phyloP scores from a whole-genome alignment of 1,139 yeast genomes.

The Sugiyamaella xylanicola region DNA sequence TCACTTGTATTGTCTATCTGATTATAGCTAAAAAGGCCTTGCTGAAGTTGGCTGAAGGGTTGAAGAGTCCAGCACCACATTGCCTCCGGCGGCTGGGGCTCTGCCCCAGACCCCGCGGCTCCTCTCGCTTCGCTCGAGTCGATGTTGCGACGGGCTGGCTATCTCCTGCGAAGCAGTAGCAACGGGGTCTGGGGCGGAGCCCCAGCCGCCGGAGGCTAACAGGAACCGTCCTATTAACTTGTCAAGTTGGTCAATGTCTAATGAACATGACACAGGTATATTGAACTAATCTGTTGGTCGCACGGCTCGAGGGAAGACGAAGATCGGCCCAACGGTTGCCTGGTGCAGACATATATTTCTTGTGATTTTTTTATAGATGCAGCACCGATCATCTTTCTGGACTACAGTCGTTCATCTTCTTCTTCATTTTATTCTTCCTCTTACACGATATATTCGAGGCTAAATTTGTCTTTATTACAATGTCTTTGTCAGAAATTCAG shows the following conservation, averaged over 20 bases:
- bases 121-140: neutral
- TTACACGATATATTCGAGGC: neutral
- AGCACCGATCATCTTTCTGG: too few species aligned
- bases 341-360: too few species aligned
- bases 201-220: too few species aligned
- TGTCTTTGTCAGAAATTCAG: slow-evolving; percentile 24
- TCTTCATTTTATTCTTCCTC: neutral
- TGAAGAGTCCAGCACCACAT: neutral
- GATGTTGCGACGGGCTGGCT: neutral
- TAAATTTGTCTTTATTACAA: neutral
- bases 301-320: too few species aligned
- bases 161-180: neutral
- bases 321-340: too few species aligned
- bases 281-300: too few species aligned
- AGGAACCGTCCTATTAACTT: too few species aligned
- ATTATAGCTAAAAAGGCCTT: neutral
- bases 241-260: too few species aligned
- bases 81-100: slow-evolving; percentile 3
- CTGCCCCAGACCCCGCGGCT: neutral
- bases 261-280: too few species aligned
- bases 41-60: neutral
- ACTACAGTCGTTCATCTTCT: neutral
- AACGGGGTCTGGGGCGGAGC: neutral
- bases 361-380: too few species aligned
- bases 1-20: too few species aligned